Evolutionary conservation across 2,329 filamentous ascomycete species (phyloP).

Genomic region (Trichoderma sp.): DNA sequence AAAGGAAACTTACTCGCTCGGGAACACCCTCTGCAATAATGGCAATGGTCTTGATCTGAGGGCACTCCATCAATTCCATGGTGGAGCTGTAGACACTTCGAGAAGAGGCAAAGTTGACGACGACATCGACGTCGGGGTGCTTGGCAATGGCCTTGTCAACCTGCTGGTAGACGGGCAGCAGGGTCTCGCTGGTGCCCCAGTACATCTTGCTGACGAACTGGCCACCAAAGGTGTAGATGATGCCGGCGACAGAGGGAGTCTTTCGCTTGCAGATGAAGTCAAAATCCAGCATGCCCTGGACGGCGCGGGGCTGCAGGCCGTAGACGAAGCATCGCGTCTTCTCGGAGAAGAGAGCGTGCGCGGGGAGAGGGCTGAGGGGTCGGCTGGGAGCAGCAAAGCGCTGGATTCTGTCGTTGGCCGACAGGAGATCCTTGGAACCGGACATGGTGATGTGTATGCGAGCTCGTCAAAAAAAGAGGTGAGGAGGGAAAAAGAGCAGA

Average conservation of each 20-base stretch:
- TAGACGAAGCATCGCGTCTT: conserved; percentile 99
- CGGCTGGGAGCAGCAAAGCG: conserved; percentile 93
- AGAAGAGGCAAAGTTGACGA: conserved; percentile 99
- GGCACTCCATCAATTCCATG: conserved; percentile 96
- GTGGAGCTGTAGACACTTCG: conserved; percentile 98
- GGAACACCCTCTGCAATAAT: conserved; percentile 99
- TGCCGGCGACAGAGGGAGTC: conserved; percentile 94
- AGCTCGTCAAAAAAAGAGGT: conserved; percentile 30
- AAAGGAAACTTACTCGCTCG: conserved; percentile 72
- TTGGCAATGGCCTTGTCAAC: conserved; percentile 91
- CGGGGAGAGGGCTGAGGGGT: conserved; percentile 82
- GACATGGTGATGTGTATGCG: conserved; percentile 48
- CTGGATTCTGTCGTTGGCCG: conserved; percentile 98
- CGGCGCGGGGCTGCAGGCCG: conserved; percentile 92
- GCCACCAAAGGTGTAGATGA: conserved; percentile 99
- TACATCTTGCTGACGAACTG: conserved; percentile 99
- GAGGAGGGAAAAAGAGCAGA: conserved; percentile 24
- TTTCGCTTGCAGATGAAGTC: conserved; percentile 99
- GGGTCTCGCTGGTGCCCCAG: conserved; percentile 99
- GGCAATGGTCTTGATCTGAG: conserved; percentile 97
- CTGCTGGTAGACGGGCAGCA: conserved; percentile 96
- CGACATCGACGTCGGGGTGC: conserved; percentile 94
- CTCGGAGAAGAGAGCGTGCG: conserved; percentile 94
- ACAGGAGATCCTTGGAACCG: conserved; percentile 56
- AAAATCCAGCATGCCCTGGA: conserved; percentile 96